A percentile compares a stretch with the other conserved stretches of the same genome.
These are phyloP conservation scores for Aspergillus proliferans DNA, from an alignment of 2,329 filamentous ascomycete species.

Conservation along the genomic window DNA sequence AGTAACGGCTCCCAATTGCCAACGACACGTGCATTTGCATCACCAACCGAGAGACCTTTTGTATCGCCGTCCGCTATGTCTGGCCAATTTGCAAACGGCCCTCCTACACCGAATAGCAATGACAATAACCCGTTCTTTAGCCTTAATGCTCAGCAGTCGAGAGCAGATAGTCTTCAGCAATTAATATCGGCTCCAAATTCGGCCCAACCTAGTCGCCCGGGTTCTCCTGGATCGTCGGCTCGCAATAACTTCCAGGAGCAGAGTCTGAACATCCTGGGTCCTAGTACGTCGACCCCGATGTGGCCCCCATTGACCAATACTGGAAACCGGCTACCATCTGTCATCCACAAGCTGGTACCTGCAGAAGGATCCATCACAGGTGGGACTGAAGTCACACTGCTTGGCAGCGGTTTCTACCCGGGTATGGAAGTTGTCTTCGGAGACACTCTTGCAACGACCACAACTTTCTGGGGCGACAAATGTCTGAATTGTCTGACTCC, in stretches of 20 bases:
- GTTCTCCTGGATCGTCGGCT: conserved; percentile 55
- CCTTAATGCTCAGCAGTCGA: conserved; percentile 53
- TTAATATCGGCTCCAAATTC: conserved; percentile 68
- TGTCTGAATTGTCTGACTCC: conserved; percentile 75
- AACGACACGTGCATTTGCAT: conserved; percentile 28
- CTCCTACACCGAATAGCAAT: conserved; percentile 61
- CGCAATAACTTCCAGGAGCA: conserved; percentile 38
- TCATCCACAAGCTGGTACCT: conserved; percentile 78
- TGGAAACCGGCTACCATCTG: conserved; percentile 50
- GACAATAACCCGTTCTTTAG: conserved; percentile 56
- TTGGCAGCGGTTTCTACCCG: conserved; percentile 74
- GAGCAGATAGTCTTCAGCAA: conserved; percentile 60
- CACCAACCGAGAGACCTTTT: conserved; percentile 42
- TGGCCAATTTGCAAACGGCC: conserved; percentile 52
- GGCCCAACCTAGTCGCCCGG: conserved; percentile 68
- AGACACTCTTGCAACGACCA: conserved; percentile 60
- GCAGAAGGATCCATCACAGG: conserved; percentile 74
- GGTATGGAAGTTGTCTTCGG: conserved; percentile 83
- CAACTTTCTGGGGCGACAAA: conserved; percentile 73
- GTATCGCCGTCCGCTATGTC: conserved; percentile 37
- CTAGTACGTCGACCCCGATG: conserved; percentile 45
- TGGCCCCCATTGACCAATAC: conserved; percentile 49
- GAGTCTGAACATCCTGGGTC: conserved; percentile 27
- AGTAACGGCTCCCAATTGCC: conserved; percentile 38
- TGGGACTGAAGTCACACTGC: conserved; percentile 78